phyloP scores from a whole-genome alignment of 2,329 filamentous ascomycete genomes.

The Lachnellula arida region DNA sequence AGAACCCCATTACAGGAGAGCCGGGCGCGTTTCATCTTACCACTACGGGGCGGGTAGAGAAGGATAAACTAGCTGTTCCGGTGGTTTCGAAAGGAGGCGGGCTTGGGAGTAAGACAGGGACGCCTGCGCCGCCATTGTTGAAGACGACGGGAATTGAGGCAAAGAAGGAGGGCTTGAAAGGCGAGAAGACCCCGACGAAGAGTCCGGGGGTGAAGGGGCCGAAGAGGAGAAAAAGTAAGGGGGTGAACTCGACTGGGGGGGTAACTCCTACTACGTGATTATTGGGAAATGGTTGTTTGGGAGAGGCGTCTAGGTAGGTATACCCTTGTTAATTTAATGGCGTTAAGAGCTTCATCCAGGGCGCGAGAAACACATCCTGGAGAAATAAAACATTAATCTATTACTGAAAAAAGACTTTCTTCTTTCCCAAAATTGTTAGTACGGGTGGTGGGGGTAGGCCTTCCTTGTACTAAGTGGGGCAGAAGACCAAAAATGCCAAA shows the following conservation, averaged over 20 bases:
- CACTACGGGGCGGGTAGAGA: slow-evolving; percentile 48
- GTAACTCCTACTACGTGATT: slow-evolving; percentile 16
- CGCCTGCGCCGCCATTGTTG: slow-evolving; percentile 18
- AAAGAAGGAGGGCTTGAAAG: slow-evolving; percentile 26
- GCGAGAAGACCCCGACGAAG: slow-evolving; percentile 29
- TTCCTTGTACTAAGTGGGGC: no score
- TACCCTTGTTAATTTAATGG: no score
- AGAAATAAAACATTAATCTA: no score
- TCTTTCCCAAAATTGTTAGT: no score
- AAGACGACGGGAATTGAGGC: slow-evolving; percentile 26
- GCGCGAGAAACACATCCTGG: no score
- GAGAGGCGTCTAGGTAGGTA: no score
- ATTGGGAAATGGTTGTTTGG: no score
- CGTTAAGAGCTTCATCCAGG: no score
- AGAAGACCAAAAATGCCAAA: neutral
- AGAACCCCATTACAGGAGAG: slow-evolving; percentile 62
- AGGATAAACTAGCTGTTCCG: slow-evolving; percentile 17
- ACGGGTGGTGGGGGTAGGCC: no score
- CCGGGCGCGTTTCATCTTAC: slow-evolving; percentile 62
- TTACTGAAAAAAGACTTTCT: no score
- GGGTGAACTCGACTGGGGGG: slow-evolving; percentile 13
- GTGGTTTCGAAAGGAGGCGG: neutral
- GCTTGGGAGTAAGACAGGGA: slow-evolving; percentile 10
- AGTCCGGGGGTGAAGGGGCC: slow-evolving; percentile 31
- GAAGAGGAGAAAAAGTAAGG: slow-evolving; percentile 37